These are phyloP conservation scores for Zoysia japonica DNA, from an alignment of 176 grass and related monocot species.

Conservation along the genomic window DNA sequence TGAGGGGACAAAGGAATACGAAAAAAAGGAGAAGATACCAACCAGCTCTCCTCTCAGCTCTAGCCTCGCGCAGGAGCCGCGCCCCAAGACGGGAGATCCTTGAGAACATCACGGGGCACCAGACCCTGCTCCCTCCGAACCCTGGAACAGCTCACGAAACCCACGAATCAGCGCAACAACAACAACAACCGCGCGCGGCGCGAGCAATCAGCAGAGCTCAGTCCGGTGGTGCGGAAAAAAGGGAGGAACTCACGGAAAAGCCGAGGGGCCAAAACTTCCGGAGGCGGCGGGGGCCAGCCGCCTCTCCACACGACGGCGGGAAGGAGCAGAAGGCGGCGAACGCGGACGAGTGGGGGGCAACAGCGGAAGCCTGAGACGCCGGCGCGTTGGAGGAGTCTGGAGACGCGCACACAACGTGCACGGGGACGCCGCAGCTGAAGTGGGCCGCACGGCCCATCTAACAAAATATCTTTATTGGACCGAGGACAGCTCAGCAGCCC, in stretches of 20 bases:
- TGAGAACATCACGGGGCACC: conserved; percentile 40
- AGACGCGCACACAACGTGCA: background rate
- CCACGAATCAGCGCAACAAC: conserved; percentile 20
- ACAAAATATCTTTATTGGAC: background rate
- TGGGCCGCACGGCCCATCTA: background rate
- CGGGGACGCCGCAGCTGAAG: background rate
- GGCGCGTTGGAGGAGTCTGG: background rate
- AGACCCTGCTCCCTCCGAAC: conserved; percentile 22
- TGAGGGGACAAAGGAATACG: background rate
- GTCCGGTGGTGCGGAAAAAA: background rate
- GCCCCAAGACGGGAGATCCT: conserved; percentile 51
- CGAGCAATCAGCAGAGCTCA: background rate
- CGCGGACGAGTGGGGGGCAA: too few species aligned
- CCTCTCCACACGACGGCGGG: conserved; percentile 38
- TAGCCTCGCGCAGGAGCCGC: conserved; percentile 38
- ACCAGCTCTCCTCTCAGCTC: conserved; percentile 33
- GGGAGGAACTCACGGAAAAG: background rate
- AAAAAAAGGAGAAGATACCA: background rate
- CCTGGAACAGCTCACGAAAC: conserved; percentile 37
- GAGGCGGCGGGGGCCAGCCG: conserved; percentile 2
- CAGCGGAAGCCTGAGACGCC: background rate
- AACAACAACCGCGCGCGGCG: background rate
- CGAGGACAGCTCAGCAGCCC: background rate
- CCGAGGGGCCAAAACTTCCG: conserved; percentile 6
- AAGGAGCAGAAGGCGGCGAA: conserved; percentile 12